These are phyloP conservation scores for Aspergillus amoenus DNA, from an alignment of 2,329 filamentous ascomycete genomes.

Conservation along the genomic window DNA sequence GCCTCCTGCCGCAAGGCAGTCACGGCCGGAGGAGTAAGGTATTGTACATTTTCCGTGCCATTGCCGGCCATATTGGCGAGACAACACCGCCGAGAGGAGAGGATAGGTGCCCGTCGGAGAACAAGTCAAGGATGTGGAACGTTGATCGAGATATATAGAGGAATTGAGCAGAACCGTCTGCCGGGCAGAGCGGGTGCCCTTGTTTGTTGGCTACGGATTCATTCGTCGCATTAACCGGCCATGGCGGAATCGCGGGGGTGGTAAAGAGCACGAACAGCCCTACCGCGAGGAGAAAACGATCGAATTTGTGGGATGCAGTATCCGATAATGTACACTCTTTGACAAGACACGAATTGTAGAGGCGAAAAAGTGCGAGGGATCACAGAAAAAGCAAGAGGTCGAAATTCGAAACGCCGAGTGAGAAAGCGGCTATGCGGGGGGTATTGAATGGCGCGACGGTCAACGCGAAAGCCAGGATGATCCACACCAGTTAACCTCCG, in stretches of 20 bases:
- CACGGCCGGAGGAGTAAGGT: conserved; percentile 45
- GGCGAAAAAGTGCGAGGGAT: conserved; percentile 10
- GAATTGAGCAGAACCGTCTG: conserved; percentile 42
- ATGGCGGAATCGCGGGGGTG: conserved; percentile 29
- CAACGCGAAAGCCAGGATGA: conserved; percentile 28
- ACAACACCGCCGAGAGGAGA: conserved; percentile 14
- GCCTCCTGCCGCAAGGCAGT: conserved; percentile 46
- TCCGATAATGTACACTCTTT: neutral
- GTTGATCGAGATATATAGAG: conserved; percentile 5
- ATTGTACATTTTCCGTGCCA: conserved; percentile 37
- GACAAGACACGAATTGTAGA: neutral
- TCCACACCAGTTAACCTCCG: conserved; percentile 24
- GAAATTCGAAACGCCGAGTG: conserved; percentile 13
- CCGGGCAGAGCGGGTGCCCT: conserved; percentile 46
- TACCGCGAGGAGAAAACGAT: conserved; percentile 21
- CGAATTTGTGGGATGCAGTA: neutral
- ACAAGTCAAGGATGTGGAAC: conserved; percentile 6
- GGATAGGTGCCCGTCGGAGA: conserved; percentile 8
- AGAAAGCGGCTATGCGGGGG: conserved; percentile 26
- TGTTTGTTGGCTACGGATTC: conserved; percentile 39
- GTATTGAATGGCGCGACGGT: conserved; percentile 22
- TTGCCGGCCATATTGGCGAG: conserved; percentile 43
- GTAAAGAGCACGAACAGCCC: conserved; percentile 15
- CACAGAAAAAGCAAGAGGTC: conserved; percentile 15
- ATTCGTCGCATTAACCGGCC: conserved; percentile 42